These are phyloP conservation scores for Stephanodiscus triporus DNA, from an alignment of 108 stramenopile species.

Conservation along the genomic window DNA sequence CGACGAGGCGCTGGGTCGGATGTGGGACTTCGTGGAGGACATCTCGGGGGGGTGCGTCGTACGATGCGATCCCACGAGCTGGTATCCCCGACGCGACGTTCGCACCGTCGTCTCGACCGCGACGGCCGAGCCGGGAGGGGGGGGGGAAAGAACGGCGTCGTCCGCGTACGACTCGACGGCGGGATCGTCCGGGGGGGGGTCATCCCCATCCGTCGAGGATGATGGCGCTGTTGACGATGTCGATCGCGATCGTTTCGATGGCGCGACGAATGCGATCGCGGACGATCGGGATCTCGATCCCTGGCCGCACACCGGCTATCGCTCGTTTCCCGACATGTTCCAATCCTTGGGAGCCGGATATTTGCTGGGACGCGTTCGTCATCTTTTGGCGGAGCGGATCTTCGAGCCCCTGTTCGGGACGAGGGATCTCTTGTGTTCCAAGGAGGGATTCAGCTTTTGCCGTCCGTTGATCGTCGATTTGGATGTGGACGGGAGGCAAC, in stretches of 20 bases:
- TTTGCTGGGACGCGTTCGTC: slow-evolving; percentile 55
- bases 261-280: too few relatives aligned
- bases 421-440: slow-evolving; percentile 53
- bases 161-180: not conserved
- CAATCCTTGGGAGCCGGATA: slow-evolving; percentile 70
- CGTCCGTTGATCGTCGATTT: slow-evolving; percentile 44
- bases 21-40: slow-evolving; percentile 72
- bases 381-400: slow-evolving; percentile 59
- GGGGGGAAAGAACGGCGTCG: not conserved
- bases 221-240: not conserved
- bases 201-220: not conserved
- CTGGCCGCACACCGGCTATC: slow-evolving; percentile 55
- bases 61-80: slow-evolving; percentile 45
- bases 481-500: slow-evolving; percentile 3
- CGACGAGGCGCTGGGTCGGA: slow-evolving; percentile 23
- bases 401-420: slow-evolving; percentile 69
- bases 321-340: slow-evolving; percentile 43
- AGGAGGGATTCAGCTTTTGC: slow-evolving; percentile 71
- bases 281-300: slow-evolving; percentile 42
- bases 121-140: not conserved
- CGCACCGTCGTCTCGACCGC: not conserved
- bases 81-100: slow-evolving; percentile 35
- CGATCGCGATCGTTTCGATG: slow-evolving; percentile 52
- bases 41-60: slow-evolving; percentile 40
- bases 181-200: not conserved